Evolutionary conservation across 108 stramenopile species (phyloP).

Genomic region (Aurantiochytrium sp.): DNA sequence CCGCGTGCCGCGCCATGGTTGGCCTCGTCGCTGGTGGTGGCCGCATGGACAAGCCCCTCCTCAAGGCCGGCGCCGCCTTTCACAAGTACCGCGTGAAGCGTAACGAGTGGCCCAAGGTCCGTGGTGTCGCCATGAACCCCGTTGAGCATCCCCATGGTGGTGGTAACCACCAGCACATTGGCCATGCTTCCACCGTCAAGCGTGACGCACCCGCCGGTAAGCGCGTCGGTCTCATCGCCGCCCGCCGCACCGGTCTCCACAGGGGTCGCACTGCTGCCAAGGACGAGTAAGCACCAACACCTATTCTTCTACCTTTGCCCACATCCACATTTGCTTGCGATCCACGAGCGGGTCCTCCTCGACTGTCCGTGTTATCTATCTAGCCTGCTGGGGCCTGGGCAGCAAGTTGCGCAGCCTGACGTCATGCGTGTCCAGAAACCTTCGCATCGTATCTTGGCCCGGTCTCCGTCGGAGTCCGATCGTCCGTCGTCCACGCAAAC

Average conservation of each 20-base stretch:
- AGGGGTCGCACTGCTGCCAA: constrained; percentile 59
- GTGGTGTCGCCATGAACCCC: constrained; percentile 99
- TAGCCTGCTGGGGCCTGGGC: too few species aligned
- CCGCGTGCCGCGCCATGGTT: constrained; percentile 88
- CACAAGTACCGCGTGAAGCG: constrained; percentile 99
- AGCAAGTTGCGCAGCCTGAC: too few species aligned
- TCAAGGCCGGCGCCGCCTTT: constrained; percentile 99
- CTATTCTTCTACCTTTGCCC: neutral
- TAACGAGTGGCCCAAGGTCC: constrained; percentile 99
- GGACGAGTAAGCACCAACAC: constrained; percentile 28
- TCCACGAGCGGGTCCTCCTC: too few species aligned
- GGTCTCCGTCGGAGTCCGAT: too few species aligned
- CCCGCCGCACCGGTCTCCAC: constrained; percentile 97
- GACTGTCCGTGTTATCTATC: too few species aligned
- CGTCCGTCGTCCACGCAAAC: too few species aligned
- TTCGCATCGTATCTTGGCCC: too few species aligned
- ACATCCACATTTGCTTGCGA: too few species aligned
- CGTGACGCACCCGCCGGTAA: constrained; percentile 86
- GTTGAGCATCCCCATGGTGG: constrained; percentile 99
- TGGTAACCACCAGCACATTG: constrained; percentile 99
- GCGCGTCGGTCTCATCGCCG: constrained; percentile 96
- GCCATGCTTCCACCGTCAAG: constrained; percentile 87
- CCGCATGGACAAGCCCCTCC: constrained; percentile 98
- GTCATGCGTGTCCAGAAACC: too few species aligned
- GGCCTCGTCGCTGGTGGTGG: constrained; percentile 99